A percentile compares a stretch with the other conserved stretches of the same genome.
Conservation (phyloP, 768 basidiomycete genomes). For the Pulveroboletus sp. region DNA sequence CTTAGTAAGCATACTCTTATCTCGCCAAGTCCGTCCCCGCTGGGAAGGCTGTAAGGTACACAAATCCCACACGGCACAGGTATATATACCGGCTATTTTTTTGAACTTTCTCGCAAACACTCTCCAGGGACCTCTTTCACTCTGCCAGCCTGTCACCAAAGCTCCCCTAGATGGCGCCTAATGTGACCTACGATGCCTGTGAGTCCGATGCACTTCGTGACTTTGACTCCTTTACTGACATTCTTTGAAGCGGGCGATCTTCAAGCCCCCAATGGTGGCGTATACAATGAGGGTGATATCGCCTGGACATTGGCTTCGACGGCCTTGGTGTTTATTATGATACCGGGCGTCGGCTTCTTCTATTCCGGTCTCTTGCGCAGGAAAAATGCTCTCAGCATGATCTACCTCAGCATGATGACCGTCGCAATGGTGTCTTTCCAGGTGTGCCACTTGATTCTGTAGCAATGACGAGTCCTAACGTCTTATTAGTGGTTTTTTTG, state of each 20-base stretch:
- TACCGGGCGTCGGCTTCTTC: slow-evolving; percentile 83
- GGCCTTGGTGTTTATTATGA: slow-evolving; percentile 84
- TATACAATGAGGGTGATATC: slow-evolving; percentile 64
- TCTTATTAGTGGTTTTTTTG: slow-evolving; percentile 87
- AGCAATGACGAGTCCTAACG: neutral
- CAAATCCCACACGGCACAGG: slow-evolving; percentile 18
- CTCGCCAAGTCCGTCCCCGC: slow-evolving; percentile 8
- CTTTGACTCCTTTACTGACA: neutral
- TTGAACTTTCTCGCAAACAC: neutral
- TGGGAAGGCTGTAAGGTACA: slow-evolving; percentile 9
- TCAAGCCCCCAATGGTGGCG: slow-evolving; percentile 20
- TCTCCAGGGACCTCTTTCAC: neutral
- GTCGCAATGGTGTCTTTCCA: slow-evolving; percentile 83
- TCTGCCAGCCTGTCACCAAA: neutral
- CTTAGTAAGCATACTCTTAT: slow-evolving; percentile 24
- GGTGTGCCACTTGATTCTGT: slow-evolving; percentile 55
- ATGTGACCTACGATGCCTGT: slow-evolving; percentile 43
- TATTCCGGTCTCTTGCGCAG: slow-evolving; percentile 89
- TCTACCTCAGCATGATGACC: slow-evolving; percentile 75
- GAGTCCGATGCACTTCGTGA: slow-evolving; percentile 5
- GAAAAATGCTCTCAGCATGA: slow-evolving; percentile 93
- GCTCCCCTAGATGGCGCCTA: slow-evolving; percentile 34
- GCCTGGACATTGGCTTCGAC: slow-evolving; percentile 70
- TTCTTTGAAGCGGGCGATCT: slow-evolving; percentile 37
- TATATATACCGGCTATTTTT: slow-evolving; percentile 16